These are phyloP conservation scores for Gossypium anomalum DNA, from an alignment of 345 rosid species.

Conservation along the genomic window DNA sequence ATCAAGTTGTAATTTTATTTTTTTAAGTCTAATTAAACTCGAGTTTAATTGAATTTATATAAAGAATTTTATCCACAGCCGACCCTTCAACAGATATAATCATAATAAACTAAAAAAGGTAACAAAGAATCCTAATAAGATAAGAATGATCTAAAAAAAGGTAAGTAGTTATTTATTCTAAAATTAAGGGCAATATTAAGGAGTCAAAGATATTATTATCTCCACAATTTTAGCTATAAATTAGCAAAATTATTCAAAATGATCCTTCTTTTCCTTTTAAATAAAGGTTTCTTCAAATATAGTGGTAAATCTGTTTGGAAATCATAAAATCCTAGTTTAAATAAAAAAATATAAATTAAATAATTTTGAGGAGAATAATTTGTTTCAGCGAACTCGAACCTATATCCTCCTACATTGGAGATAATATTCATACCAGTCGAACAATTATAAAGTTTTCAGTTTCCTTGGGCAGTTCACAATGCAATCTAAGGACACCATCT, in stretches of 20 bases:
- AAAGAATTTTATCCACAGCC: no score
- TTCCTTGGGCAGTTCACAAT: conserved; percentile 62
- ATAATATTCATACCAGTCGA: no score
- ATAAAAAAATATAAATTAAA: no score
- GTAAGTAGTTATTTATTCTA: neutral
- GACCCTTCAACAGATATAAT: no score
- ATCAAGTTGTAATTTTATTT: no score
- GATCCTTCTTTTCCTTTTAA: neutral
- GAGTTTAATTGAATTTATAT: no score
- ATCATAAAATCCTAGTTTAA: no score
- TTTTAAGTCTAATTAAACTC: no score
- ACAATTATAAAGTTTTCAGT: conserved; percentile 37
- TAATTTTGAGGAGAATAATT: accelerated
- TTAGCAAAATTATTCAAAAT: neutral
- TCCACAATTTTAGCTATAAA: neutral
- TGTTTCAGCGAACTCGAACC: accelerated
- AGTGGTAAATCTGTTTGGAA: no score
- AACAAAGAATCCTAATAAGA: neutral
- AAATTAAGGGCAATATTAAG: neutral
- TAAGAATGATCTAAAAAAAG: neutral
- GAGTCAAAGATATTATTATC: neutral
- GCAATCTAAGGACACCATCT: conserved; percentile 35
- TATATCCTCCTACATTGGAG: accelerated
- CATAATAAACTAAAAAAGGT: neutral
- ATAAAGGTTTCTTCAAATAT: neutral